Conservation (phyloP, 73 alveolate species). For the Tetrahymena elliotti region DNA sequence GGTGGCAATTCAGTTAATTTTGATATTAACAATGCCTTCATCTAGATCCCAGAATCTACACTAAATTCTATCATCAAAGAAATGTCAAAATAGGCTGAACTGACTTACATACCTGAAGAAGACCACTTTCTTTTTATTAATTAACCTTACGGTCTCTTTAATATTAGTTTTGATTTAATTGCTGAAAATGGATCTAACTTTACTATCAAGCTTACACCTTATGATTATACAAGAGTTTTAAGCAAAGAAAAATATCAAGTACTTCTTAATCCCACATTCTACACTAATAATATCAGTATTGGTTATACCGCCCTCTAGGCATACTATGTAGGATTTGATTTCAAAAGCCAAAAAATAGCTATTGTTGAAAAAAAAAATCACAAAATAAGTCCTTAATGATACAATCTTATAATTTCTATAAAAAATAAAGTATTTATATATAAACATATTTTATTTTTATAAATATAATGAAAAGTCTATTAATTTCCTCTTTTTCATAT, state of each 20-base stretch:
- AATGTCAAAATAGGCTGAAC: not conserved
- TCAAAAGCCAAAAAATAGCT: no score
- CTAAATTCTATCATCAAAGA: not conserved
- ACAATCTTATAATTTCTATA: no score
- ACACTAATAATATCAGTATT: not conserved
- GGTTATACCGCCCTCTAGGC: not conserved
- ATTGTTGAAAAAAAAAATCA: not conserved
- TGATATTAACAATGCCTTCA: not conserved
- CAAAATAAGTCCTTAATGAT: not conserved
- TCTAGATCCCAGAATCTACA: not conserved
- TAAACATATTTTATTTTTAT: no score
- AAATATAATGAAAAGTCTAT: no score
- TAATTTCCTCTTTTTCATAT: no score
- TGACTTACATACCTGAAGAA: no score
- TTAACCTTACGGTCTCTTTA: not conserved
- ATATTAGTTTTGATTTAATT: no score
- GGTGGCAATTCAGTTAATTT: not conserved
- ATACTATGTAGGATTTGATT: not conserved
- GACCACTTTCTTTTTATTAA: no score
- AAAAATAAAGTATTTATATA: not conserved
- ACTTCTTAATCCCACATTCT: not conserved
- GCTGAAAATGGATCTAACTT: not conserved
- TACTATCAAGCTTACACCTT: not conserved
- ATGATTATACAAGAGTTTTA: not conserved
- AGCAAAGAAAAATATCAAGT: not conserved